Evolutionary conservation across 1,284 basidiomycete genomes (phyloP).

Genomic region (Ceraceosorus guamensis): DNA sequence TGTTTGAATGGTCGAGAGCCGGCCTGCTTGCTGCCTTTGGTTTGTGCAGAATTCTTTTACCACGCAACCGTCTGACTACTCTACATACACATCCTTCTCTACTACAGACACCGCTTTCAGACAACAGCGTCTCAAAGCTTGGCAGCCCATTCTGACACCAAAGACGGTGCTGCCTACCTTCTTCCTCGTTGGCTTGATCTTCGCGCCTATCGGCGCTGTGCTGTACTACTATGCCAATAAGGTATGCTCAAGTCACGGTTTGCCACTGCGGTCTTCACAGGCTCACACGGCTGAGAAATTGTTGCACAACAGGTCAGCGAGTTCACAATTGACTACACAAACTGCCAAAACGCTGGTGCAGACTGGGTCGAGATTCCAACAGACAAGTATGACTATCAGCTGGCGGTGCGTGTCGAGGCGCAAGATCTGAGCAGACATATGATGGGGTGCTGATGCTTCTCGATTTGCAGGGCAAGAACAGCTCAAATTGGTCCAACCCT

Average conservation of each 20-base stretch:
- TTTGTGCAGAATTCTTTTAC: no score
- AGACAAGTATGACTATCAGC: slow-evolving; percentile 64
- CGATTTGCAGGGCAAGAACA: slow-evolving; percentile 1
- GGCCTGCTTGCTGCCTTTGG: no score
- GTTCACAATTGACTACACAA: slow-evolving; percentile 90
- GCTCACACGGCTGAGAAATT: slow-evolving; percentile 86
- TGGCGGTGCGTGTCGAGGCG: slow-evolving; percentile 18
- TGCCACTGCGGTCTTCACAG: not conserved
- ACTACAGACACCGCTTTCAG: slow-evolving; percentile 87
- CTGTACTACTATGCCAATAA: slow-evolving; percentile 56
- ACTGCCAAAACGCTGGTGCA: slow-evolving; percentile 55
- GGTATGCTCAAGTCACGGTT: slow-evolving; percentile 7
- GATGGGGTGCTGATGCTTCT: slow-evolving; percentile 38
- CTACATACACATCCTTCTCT: no score
- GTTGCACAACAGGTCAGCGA: slow-evolving; percentile 85
- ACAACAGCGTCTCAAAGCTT: slow-evolving; percentile 97
- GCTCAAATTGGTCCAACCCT: slow-evolving; percentile 3
- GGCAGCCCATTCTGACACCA: slow-evolving; percentile 98
- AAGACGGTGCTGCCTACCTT: slow-evolving; percentile 93
- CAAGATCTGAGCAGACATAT: slow-evolving; percentile 33
- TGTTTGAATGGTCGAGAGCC: no score
- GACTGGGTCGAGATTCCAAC: slow-evolving; percentile 56
- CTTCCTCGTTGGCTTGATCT: slow-evolving; percentile 86
- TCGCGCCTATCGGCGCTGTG: slow-evolving; percentile 90
- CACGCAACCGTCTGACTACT: no score